These are phyloP conservation scores for Cyclotella cryptica DNA, from an alignment of 108 stramenopile species.

Conservation along the genomic window DNA sequence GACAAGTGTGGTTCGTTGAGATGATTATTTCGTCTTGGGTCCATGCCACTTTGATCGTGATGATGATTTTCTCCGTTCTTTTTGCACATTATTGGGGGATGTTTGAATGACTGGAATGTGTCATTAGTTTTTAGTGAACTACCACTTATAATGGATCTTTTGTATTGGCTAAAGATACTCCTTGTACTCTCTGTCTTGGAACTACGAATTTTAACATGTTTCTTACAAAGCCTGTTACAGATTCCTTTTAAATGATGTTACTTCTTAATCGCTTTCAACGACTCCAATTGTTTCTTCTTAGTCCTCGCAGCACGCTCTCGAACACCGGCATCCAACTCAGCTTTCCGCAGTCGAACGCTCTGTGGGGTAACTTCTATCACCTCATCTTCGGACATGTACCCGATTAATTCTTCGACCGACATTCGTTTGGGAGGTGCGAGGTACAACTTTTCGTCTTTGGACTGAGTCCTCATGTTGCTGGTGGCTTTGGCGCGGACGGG, in stretches of 20 bases:
- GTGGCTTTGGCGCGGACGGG: slow-evolving; percentile 90
- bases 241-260: too few relatives aligned
- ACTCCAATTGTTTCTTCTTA: slow-evolving; percentile 74
- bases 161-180: too few relatives aligned
- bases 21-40: slow-evolving; percentile 9
- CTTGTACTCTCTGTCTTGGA: too few relatives aligned
- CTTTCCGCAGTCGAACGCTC: slow-evolving; percentile 89
- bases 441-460: slow-evolving; percentile 90
- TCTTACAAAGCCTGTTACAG: too few relatives aligned
- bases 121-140: too few relatives aligned
- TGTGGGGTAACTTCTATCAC: slow-evolving; percentile 96
- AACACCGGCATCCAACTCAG: slow-evolving; percentile 75
- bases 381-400: slow-evolving; percentile 95
- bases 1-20: background rate
- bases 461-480: slow-evolving; percentile 93
- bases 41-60: slow-evolving; percentile 29
- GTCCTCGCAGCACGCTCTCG: slow-evolving; percentile 64
- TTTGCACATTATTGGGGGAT: slow-evolving; percentile 40
- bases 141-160: slow-evolving; percentile 48
- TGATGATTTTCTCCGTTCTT: slow-evolving; percentile 22
- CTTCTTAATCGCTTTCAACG: slow-evolving; percentile 34
- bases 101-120: background rate
- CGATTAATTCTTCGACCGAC: slow-evolving; percentile 95
- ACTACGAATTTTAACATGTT: too few relatives aligned
- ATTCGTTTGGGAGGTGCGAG: slow-evolving; percentile 87